Conservation (phyloP, 345 rosid species). For the Erysimum cheiranthoides region DNA sequence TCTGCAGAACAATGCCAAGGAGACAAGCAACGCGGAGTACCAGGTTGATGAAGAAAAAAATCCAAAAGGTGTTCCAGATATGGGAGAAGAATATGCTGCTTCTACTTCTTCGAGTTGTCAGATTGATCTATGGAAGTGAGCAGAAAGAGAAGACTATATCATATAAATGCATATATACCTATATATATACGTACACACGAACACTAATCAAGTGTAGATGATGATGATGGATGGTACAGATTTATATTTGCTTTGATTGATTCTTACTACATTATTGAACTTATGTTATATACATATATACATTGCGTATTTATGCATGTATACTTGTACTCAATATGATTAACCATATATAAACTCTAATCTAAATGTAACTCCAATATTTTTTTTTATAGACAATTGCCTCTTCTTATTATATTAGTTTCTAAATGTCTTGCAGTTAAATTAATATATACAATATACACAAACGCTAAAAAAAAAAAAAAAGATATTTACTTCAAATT, state of each 20-base stretch:
- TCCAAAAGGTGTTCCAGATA: conserved; percentile 55
- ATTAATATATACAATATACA: background rate
- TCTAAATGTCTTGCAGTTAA: background rate
- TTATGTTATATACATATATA: conserved; percentile 43
- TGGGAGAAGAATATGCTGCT: conserved; percentile 63
- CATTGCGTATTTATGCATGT: conserved; percentile 34
- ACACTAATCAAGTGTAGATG: conserved; percentile 43
- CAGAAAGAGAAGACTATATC: conserved; percentile 39
- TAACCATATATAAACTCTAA: conserved; percentile 41
- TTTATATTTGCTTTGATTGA: conserved; percentile 49
- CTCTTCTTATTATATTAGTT: conserved; percentile 20
- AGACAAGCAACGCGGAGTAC: conserved; percentile 44
- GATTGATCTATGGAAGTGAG: conserved; percentile 91
- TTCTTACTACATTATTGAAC: conserved; percentile 49
- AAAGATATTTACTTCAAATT: background rate
- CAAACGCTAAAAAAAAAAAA: background rate
- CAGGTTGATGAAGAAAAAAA: conserved; percentile 54
- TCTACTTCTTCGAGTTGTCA: conserved; percentile 76
- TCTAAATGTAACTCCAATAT: conserved; percentile 42
- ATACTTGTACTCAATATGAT: conserved; percentile 43
- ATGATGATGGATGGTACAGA: conserved; percentile 57
- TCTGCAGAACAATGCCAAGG: conserved; percentile 38
- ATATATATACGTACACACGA: conserved; percentile 39
- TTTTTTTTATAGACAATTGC: conserved; percentile 17
- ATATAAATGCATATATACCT: conserved; percentile 41